Conservation (phyloP, 1,284 basidiomycete species). For the Vanrija pseudolonga region DNA sequence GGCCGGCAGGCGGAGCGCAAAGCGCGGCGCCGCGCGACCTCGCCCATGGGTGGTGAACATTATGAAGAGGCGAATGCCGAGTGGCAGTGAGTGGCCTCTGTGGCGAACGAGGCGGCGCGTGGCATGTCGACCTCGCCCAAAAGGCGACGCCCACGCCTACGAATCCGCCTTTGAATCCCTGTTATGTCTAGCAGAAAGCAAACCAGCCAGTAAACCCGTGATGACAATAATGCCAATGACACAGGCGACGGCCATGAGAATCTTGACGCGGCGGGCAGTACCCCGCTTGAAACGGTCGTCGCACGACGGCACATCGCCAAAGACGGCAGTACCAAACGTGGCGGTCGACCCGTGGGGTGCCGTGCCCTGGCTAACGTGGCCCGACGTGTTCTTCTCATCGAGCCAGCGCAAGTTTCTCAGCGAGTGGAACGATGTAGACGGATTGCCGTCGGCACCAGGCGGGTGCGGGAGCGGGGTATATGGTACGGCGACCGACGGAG, state of each 20-base stretch:
- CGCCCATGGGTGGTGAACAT: no score
- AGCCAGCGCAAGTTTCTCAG: constrained; percentile 3
- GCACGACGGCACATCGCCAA: constrained; percentile 12
- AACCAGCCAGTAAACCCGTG: constrained; percentile 25
- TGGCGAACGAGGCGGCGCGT: no score
- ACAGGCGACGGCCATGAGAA: constrained; percentile 8
- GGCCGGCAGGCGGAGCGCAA: neutral
- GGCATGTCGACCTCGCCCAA: no score
- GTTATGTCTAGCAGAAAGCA: constrained; percentile 9
- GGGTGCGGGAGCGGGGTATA: constrained; percentile 11
- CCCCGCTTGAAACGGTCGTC: neutral
- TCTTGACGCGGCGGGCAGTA: constrained; percentile 1
- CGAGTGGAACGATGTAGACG: constrained; percentile 2
- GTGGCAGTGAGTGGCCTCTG: no score
- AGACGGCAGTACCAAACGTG: constrained; percentile 8
- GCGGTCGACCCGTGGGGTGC: constrained; percentile 4
- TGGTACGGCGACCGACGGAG: constrained; percentile 12
- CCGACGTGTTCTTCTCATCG: constrained; percentile 1
- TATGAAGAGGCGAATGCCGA: no score
- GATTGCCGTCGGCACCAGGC: constrained; percentile 1
- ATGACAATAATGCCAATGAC: constrained; percentile 22
- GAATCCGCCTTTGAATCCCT: neutral
- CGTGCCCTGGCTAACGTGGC: neutral
- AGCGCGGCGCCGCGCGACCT: neutral
- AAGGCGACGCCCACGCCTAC: no score